Evolutionary conservation across 2,329 filamentous ascomycete species (phyloP).

Genomic region (Aureobasidium zeae): DNA sequence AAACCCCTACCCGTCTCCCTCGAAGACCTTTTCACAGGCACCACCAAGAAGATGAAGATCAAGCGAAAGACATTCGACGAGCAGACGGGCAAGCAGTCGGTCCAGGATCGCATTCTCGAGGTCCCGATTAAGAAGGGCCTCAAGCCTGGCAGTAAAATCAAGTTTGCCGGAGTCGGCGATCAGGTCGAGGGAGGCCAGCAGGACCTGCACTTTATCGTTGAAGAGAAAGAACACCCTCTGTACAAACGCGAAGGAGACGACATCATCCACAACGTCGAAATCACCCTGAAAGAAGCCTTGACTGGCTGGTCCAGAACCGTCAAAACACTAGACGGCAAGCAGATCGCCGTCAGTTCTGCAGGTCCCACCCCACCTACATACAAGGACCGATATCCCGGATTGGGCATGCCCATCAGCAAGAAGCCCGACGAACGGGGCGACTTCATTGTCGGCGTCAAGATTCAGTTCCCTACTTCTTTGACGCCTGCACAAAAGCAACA

Average conservation of each 20-base stretch:
- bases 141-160: slow-evolving; percentile 97
- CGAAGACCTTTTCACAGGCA: slow-evolving; percentile 80
- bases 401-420: slow-evolving; percentile 95
- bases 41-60: slow-evolving; percentile 95
- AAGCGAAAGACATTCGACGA: slow-evolving; percentile 90
- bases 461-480: slow-evolving; percentile 78
- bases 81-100: slow-evolving; percentile 68
- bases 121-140: slow-evolving; percentile 92
- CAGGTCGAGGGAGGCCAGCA: slow-evolving; percentile 94
- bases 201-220: slow-evolving; percentile 88
- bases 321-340: slow-evolving; percentile 83
- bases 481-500: slow-evolving; percentile 69
- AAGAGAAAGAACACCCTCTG: slow-evolving; percentile 83
- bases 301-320: slow-evolving; percentile 92
- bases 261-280: slow-evolving; percentile 64
- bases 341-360: slow-evolving; percentile 66
- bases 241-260: slow-evolving; percentile 86
- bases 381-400: slow-evolving; percentile 68
- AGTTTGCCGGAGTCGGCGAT: slow-evolving; percentile 95
- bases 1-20: slow-evolving; percentile 69
- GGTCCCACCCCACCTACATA: slow-evolving; percentile 81
- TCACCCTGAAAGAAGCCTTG: slow-evolving; percentile 85
- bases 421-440: slow-evolving; percentile 76
- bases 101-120: slow-evolving; percentile 82
- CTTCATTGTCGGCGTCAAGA: slow-evolving; percentile 81